Evolutionary conservation across 2,329 filamentous ascomycete genomes (phyloP).

Genomic region (Scolecobasidium constrictum): DNA sequence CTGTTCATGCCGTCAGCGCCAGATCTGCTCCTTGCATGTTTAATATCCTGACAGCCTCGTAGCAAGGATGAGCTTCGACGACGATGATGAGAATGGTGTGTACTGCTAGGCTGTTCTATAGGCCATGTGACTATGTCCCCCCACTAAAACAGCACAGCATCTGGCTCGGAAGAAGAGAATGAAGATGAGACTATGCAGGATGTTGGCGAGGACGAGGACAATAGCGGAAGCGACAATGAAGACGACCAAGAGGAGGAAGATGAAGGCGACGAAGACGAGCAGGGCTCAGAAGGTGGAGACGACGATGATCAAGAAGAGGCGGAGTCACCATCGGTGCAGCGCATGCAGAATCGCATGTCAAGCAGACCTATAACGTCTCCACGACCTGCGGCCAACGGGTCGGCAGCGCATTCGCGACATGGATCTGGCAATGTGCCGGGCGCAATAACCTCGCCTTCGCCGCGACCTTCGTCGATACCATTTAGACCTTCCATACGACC

Average conservation of each 20-base stretch:
- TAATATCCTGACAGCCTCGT: not conserved
- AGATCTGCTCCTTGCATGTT: too few species aligned
- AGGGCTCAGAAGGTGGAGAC: constrained; percentile 25
- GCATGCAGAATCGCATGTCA: constrained; percentile 6
- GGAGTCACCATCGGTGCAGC: constrained; percentile 26
- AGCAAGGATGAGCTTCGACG: constrained; percentile 6
- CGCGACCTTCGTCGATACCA: constrained; percentile 23
- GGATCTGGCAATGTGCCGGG: constrained; percentile 20
- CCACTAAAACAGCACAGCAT: constrained; percentile 1
- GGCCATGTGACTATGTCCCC: not conserved
- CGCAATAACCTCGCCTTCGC: constrained; percentile 37
- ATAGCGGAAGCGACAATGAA: constrained; percentile 22
- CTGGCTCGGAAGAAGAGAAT: constrained; percentile 23
- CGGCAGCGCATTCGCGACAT: constrained; percentile 3
- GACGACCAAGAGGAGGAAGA: constrained; percentile 27
- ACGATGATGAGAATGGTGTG: constrained; percentile 7
- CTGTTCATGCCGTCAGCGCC: too few species aligned
- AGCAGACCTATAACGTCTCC: constrained; percentile 5
- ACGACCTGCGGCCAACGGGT: constrained; percentile 3
- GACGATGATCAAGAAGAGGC: constrained; percentile 31
- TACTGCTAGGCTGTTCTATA: not conserved
- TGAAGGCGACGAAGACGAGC: constrained; percentile 26
- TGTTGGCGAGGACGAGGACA: constrained; percentile 26
- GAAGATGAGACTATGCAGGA: constrained; percentile 33
- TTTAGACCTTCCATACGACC: constrained; percentile 56